Evolutionary conservation across 768 basidiomycete species (phyloP), one percentile per base, ranked within the genome.

Genomic region (Mycena alexandri): DNA sequence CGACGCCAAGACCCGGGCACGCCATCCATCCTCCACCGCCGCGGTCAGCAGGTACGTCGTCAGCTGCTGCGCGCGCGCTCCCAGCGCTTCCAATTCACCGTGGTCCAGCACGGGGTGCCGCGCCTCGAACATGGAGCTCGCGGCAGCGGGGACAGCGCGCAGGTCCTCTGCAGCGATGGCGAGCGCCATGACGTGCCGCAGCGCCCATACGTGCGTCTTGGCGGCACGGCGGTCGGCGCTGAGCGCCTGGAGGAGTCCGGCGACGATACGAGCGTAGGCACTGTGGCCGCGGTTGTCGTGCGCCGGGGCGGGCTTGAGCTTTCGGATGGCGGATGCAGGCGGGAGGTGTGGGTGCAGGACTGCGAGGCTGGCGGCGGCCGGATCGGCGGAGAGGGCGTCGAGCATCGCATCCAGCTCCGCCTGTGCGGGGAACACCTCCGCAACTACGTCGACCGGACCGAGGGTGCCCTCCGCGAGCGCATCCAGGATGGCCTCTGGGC

Each of bases 181-280:
- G 24, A 95, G 81, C 0, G 87, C 84, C 11, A 93, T 77, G 60
- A 95, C 80, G 74, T 95, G 92, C 11, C 87, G 86, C 6, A 98
- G 75, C 0, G 87, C 84, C 90, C 91, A 92, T 0, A 88, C 71
- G 57, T 92, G 85, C 17, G 80, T 78, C 55, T 82, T 86, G 5
- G 90, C 88, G 1, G 85, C 68, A n/a, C 85, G 80, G 42, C 93
- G 88, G 70, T 94, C 87, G 8, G 85, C 80, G 6, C 80, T 71
- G 63, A 94, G 80, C 29, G 87, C 75, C 1, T 85, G 79, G 3
- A 94, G 76, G 6, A 93, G 76, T 0, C 88, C 89, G 41, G 78
- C 76, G 14, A 89, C 83, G 6, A 84, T 79, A 19, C 95, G 88
- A 2, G 90, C 88, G 74, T 95, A 94, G 3, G 82, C 71, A 0